phyloP scores from a whole-genome alignment of 2,329 filamentous ascomycete genomes.

The Fusarium nodosum region DNA sequence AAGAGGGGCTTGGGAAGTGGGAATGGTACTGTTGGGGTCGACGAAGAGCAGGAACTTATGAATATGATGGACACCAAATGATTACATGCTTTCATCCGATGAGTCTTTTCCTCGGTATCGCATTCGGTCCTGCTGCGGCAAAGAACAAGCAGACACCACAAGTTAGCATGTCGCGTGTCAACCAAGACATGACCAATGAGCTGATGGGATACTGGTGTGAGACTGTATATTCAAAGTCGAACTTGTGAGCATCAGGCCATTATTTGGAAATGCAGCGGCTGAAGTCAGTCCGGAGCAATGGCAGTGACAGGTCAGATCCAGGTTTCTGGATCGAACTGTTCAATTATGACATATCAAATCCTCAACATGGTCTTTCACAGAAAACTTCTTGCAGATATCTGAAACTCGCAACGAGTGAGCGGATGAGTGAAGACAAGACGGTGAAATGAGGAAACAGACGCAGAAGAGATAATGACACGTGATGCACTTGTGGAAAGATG shows the following conservation, averaged over 20 bases:
- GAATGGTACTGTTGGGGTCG: conserved; percentile 45
- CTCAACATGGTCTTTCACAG: conserved; percentile 8
- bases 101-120: conserved; percentile 15
- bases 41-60: conserved; percentile 63
- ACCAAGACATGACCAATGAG: conserved; percentile 35
- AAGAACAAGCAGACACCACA: conserved; percentile 12
- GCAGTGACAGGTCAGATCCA: conserved; percentile 16
- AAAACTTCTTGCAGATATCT: conserved; percentile 25
- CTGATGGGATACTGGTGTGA: conserved; percentile 19
- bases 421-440: conserved; percentile 14
- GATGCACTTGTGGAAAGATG: conserved; percentile 17
- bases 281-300: conserved; percentile 8
- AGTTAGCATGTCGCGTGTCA: conserved; percentile 28
- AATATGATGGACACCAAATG: conserved; percentile 54
- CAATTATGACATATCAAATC: conserved; percentile 10
- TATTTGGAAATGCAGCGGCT: conserved; percentile 13
- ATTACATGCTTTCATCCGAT: conserved; percentile 18
- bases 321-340: conserved; percentile 10
- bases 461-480: conserved; percentile 7
- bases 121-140: conserved; percentile 25
- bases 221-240: conserved; percentile 14
- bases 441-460: conserved; percentile 10
- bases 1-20: conserved; percentile 60
- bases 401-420: conserved; percentile 21
- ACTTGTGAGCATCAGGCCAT: conserved; percentile 45